Evolutionary conservation across 2,329 filamentous ascomycete genomes (phyloP), one percentile per base, ranked within the genome.

Genomic region (Raffaelea ambrosiae): DNA sequence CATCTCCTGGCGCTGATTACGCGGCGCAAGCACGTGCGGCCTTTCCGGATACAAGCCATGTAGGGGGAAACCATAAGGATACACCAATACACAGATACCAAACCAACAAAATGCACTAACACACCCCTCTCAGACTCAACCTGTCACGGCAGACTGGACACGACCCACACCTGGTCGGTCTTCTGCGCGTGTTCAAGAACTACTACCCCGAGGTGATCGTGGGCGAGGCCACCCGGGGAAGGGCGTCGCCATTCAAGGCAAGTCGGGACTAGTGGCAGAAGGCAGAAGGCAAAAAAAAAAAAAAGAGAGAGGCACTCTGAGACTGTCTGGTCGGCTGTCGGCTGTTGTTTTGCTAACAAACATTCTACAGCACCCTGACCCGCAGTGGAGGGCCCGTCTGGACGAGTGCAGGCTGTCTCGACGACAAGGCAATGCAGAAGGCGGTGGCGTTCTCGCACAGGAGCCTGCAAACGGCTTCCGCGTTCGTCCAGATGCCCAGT

Each of bases 161-260:
- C 58, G 88, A 95, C 48, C 84, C 83, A 43, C 76, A 81, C 45
- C 68, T 95, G 33, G 73, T 85, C 35, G 86, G 86, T 3, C 70
- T 95, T 18, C 69, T 94, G 44, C 78, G 84, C 48, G 80, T 91
- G n/a, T 94, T 84, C 68, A 93, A 93, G 61, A 88, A 91, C 61
- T 94, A 91, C 63, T 94, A 91, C 58, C 88, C 88, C 0, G 88
- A 95, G 61, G 87, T 94, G 47, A 87, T 94, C 50, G 76, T 91
- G 14, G 86, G 84, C 20, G 83, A 84, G 53, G 71, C 77, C 4
- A 76, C 79, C 26, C 70, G 72, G 46, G 79, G 79, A 35, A 74
- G 76, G 50, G 79, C 79, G 1, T 76, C 77, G 4, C 71, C 78
- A 1, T 84, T 84, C 62, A 81, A 78, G 63, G 76, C 77, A 60